phyloP scores from a whole-genome alignment of 1,284 basidiomycete genomes.

The Fomitopsis pinicola region DNA sequence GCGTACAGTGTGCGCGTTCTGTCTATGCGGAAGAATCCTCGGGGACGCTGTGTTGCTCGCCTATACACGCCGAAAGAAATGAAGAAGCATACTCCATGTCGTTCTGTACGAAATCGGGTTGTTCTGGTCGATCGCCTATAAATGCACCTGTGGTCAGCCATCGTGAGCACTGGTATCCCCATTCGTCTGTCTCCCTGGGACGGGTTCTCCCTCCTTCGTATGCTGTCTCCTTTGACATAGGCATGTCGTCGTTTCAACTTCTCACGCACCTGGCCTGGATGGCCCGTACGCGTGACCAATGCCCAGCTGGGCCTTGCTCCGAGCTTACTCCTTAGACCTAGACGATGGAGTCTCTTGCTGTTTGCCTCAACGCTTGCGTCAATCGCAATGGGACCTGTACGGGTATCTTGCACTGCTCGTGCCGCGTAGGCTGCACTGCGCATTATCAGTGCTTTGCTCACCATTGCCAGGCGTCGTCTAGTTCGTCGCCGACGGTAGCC shows the following conservation, averaged over 20 bases:
- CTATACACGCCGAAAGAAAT: neutral
- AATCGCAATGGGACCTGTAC: neutral
- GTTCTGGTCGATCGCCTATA: neutral
- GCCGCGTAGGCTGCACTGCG: too few species aligned
- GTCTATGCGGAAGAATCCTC: neutral
- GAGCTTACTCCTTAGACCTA: neutral
- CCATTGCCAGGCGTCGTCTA: neutral
- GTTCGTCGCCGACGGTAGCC: neutral
- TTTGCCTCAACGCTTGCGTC: neutral
- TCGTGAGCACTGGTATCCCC: neutral
- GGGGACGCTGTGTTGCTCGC: neutral
- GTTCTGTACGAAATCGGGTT: neutral
- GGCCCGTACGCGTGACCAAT: neutral
- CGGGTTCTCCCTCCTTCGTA: neutral
- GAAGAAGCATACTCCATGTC: neutral
- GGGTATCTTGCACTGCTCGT: neutral
- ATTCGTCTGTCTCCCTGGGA: neutral
- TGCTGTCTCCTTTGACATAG: neutral
- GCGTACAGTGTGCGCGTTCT: neutral
- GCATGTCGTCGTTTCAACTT: neutral
- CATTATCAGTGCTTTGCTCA: neutral
- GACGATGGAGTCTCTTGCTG: neutral
- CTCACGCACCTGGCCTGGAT: neutral
- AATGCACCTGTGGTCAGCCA: neutral
- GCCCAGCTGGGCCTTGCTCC: neutral